Base-by-base conservation (phyloP, 441 rosid species). In the Eruca vesicaria region DNA sequence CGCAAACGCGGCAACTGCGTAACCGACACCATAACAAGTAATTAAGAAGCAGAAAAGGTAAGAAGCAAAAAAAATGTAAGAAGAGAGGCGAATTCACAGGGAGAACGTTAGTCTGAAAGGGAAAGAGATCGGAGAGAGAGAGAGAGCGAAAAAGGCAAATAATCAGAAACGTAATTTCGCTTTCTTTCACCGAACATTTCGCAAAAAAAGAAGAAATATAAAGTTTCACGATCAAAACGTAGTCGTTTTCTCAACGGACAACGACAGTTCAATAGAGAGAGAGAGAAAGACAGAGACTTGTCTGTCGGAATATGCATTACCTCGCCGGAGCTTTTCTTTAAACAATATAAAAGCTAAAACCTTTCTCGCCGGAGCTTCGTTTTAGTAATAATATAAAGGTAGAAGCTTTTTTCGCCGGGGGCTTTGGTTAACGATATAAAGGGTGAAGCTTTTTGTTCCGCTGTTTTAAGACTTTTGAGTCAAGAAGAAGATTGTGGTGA, bases 301-400 rank as follows among this genome's bases (percentile, higher is more conserved):
- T 50, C 10, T 67, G 74, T 41, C 78, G 80, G 81, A 58, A 77
- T 15, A 77, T 71, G 75, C 93, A 88, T 88, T 72, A 55, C 55
- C 79, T 4, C 61, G 60, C 50, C 75, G 69, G 63, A 23, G 7
- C 14, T 56, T 55, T 12, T 64, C 6, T 71, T 16, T 26, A 26
- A 1, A 71, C 8, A 55, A 19, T 11, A 53, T n/a, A 2, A 41
- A 56, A 57, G 72, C 6, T 26, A 52, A 18, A 65, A 65, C 65
- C 38, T 62, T 62, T 61, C 32, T 29, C 32, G 32, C 32, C 32
- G 32, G 32, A 29, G 32, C 7, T 29, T 29, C 32, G 32, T 5
- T 29, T 23, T 23, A 23, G 31, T 29, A 26, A 29, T 5, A 19
- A 15, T 5, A 8, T 8, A 33, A 33, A 72, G 62, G 0, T 56